Conservation (phyloP, 1,139 yeast genomes). For the Blastobotrys elegans region DNA sequence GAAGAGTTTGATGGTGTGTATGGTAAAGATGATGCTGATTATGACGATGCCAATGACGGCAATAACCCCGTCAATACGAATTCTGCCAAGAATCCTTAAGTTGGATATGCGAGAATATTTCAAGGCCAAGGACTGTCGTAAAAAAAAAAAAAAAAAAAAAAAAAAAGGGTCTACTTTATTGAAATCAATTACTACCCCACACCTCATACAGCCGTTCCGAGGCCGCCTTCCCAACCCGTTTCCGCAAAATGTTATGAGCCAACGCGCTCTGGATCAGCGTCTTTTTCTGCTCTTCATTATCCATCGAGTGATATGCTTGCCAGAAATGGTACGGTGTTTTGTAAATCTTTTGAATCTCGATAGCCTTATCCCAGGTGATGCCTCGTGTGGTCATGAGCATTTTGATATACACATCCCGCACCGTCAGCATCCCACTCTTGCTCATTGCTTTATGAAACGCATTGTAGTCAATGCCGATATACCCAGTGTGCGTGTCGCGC, state of each 20-base stretch:
- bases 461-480: slow-evolving; percentile 57
- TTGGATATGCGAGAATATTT: too few relatives aligned
- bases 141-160: too few relatives aligned
- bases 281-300: slow-evolving; percentile 36
- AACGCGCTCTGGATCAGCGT: slow-evolving; percentile 44
- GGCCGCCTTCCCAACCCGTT: slow-evolving; percentile 53
- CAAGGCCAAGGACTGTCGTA: too few relatives aligned
- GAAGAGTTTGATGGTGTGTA: too few relatives aligned
- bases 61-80: too few relatives aligned
- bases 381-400: slow-evolving; percentile 81
- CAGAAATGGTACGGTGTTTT: slow-evolving; percentile 56
- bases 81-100: too few relatives aligned
- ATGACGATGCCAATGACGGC: too few relatives aligned
- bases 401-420: slow-evolving; percentile 67
- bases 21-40: too few relatives aligned
- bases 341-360: slow-evolving; percentile 61
- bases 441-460: slow-evolving; percentile 67
- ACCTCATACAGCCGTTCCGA: slow-evolving; percentile 58
- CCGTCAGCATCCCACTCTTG: slow-evolving; percentile 65
- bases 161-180: background rate
- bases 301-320: slow-evolving; percentile 37
- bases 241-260: slow-evolving; percentile 51
- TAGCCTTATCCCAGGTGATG: slow-evolving; percentile 77
- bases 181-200: slow-evolving; percentile 45
- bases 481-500: slow-evolving; percentile 37